These are phyloP conservation scores for Elsinoe necatrix DNA, from an alignment of 2,329 filamentous ascomycete genomes.

Conservation along the genomic window DNA sequence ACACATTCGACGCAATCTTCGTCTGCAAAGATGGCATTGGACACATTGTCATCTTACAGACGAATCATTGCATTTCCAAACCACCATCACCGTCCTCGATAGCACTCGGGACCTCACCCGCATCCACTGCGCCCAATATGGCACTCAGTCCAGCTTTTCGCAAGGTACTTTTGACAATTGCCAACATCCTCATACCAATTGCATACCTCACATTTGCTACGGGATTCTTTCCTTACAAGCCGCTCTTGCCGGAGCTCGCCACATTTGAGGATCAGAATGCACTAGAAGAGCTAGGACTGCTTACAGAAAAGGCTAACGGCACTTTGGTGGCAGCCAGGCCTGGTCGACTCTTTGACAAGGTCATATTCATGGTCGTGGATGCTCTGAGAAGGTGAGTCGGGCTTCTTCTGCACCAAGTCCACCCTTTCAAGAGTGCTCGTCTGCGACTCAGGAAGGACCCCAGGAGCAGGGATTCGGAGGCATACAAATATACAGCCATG, in stretches of 20 bases:
- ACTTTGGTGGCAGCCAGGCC: conserved; percentile 41
- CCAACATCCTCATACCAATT: conserved; percentile 69
- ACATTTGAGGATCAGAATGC: conserved; percentile 22
- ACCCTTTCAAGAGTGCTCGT: not conserved
- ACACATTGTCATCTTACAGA: not conserved
- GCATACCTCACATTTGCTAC: conserved; percentile 64
- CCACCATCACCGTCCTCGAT: conserved; percentile 4
- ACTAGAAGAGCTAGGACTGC: conserved; percentile 17
- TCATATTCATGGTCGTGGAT: conserved; percentile 97
- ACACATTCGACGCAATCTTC: not conserved
- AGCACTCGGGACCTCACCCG: not conserved
- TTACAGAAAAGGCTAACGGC: conserved; percentile 2
- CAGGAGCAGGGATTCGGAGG: not conserved
- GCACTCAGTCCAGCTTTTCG: not conserved
- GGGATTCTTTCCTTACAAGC: conserved; percentile 97
- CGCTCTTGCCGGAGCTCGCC: conserved; percentile 78
- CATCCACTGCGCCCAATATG: not conserved
- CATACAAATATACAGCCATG: conserved; percentile 21
- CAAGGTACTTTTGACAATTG: conserved; percentile 45
- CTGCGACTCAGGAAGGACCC: not conserved
- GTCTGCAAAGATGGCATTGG: not conserved
- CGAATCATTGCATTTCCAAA: not conserved
- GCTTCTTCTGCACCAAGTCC: not conserved
- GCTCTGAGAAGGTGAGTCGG: conserved; percentile 69
- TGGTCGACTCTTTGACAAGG: conserved; percentile 68